A percentile compares a stretch with the other conserved stretches of the same genome.
phyloP scores from a whole-genome alignment of 352 stramenopile genomes.

The Globisporangium irregulare region DNA sequence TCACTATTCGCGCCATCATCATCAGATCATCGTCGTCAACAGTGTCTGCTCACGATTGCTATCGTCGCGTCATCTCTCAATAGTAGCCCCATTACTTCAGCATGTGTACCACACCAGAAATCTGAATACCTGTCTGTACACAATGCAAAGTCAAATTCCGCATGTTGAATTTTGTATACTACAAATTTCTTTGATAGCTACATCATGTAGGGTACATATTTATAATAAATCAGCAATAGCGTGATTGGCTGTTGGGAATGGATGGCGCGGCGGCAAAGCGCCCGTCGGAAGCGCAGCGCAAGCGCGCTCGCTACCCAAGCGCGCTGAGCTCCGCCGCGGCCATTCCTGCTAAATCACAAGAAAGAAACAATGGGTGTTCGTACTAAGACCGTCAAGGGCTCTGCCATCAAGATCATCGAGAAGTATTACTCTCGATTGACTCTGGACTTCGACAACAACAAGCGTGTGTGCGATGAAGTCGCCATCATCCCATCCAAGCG shows the following conservation, averaged over 20 bases:
- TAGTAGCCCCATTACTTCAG: neutral
- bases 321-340: neutral
- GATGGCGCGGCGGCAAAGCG: slow-evolving; percentile 1
- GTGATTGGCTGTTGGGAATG: slow-evolving; percentile 13
- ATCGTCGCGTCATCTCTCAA: neutral
- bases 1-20: neutral
- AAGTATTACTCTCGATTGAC: slow-evolving; percentile 99
- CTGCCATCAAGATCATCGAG: slow-evolving; percentile 99
- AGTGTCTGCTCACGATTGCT: neutral
- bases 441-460: slow-evolving; percentile 99
- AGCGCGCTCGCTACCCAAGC: neutral
- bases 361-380: slow-evolving; percentile 95
- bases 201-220: neutral
- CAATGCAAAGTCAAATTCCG: neutral
- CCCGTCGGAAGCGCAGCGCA: neutral
- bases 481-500: slow-evolving; percentile 99
- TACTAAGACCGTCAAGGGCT: slow-evolving; percentile 99
- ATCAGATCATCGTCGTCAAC: neutral
- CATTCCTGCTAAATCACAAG: slow-evolving; percentile 25
- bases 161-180: neutral
- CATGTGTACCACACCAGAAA: neutral
- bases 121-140: neutral
- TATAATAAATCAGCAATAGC: neutral
- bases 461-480: slow-evolving; percentile 96
- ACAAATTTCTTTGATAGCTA: neutral